phyloP scores from a whole-genome alignment of 2,329 filamentous ascomycete genomes.

The Monosporascus sp. region DNA sequence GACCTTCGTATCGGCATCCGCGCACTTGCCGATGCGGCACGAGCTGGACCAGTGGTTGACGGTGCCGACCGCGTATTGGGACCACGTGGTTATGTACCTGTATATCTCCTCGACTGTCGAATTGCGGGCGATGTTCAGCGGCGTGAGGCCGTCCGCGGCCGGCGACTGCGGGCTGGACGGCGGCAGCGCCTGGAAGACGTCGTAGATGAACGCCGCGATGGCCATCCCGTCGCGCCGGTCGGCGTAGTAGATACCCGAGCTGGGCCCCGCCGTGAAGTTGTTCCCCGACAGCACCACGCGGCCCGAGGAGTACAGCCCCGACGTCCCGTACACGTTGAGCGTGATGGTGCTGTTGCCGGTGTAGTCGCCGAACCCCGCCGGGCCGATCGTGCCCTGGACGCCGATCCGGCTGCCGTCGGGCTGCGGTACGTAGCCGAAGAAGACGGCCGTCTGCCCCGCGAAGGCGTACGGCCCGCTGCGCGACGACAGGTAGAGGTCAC shows the following conservation, averaged over 20 bases:
- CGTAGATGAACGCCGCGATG: constrained; percentile 45
- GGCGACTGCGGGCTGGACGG: constrained; percentile 17
- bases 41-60: constrained; percentile 51
- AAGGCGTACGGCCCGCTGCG: constrained; percentile 49
- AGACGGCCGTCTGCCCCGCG: constrained; percentile 46
- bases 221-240: constrained; percentile 41
- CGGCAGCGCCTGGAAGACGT: constrained; percentile 41
- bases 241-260: constrained; percentile 39
- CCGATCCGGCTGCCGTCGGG: constrained; percentile 36
- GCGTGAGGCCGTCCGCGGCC: constrained; percentile 35
- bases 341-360: constrained; percentile 43
- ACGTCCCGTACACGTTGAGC: constrained; percentile 53
- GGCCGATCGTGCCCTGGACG: constrained; percentile 49
- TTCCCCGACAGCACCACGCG: constrained; percentile 37
- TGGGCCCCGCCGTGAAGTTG: constrained; percentile 36
- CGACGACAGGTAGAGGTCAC: constrained; percentile 39
- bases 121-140: constrained; percentile 42
- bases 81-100: constrained; percentile 43
- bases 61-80: constrained; percentile 41
- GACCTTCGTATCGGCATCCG: constrained; percentile 41
- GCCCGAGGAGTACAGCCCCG: constrained; percentile 44
- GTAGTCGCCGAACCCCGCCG: constrained; percentile 37
- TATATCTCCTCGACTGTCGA: constrained; percentile 42
- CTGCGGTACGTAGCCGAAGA: constrained; percentile 44
- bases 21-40: constrained; percentile 45